Conservation (phyloP, 768 basidiomycete genomes). For the Hirschioporus abietinus region DNA sequence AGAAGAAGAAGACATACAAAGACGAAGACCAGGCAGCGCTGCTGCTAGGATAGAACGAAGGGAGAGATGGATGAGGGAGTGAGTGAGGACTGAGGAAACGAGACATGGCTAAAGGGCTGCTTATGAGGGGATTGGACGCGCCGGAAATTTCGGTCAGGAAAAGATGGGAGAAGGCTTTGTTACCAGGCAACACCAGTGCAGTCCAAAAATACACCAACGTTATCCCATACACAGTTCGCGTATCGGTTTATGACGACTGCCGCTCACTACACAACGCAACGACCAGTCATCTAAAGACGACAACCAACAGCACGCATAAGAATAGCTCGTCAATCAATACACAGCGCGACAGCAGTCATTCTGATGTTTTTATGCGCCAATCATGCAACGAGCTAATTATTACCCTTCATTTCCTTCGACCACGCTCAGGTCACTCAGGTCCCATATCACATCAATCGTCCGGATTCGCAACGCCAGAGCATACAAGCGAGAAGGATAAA, state of each 20-base stretch:
- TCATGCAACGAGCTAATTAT: background rate
- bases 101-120: slow-evolving; percentile 2
- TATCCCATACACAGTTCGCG: background rate
- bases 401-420: background rate
- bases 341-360: background rate
- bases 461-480: background rate
- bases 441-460: background rate
- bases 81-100: slow-evolving; percentile 23
- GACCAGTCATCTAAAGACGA: background rate
- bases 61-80: slow-evolving; percentile 8
- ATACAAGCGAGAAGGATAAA: background rate
- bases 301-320: background rate
- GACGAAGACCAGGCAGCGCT: slow-evolving; percentile 40
- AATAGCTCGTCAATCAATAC: background rate
- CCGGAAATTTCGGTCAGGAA: slow-evolving; percentile 1
- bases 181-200: background rate
- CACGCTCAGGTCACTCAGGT: background rate
- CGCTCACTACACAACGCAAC: background rate
- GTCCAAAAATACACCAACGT: background rate
- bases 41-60: slow-evolving; percentile 37
- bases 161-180: background rate
- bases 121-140: slow-evolving; percentile 1
- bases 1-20: slow-evolving; percentile 17
- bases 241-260: background rate
- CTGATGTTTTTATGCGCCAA: background rate